phyloP scores from a whole-genome alignment of 306 rosid species.

The Pyrus communis region DNA sequence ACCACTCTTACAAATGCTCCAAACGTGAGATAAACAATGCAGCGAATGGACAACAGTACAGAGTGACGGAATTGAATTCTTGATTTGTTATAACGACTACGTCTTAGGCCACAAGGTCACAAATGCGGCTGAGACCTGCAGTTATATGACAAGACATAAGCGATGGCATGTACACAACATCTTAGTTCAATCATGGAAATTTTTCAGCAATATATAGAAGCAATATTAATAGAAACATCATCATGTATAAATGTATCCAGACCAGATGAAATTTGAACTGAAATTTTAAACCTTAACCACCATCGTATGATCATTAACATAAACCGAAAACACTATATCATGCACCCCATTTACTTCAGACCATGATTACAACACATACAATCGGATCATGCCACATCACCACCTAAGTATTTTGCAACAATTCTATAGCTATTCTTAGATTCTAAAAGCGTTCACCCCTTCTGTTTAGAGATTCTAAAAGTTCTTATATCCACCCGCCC shows the following conservation, averaged over 20 bases:
- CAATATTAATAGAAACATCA: neutral
- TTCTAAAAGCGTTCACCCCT: neutral
- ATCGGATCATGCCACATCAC: neutral
- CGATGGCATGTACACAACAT: neutral
- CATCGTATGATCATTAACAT: neutral
- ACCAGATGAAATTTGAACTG: neutral
- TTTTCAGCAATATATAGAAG: neutral
- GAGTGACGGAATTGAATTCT: slow-evolving; percentile 21
- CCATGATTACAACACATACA: neutral
- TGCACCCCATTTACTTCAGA: neutral
- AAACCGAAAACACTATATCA: neutral
- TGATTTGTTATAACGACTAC: slow-evolving; percentile 36
- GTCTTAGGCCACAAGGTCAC: slow-evolving; percentile 36
- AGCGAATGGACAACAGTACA: slow-evolving; percentile 25
- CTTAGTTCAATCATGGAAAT: neutral
- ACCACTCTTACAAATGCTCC: slow-evolving; percentile 57
- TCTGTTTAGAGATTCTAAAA: neutral
- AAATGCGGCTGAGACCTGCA: slow-evolving; percentile 60
- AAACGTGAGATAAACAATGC: slow-evolving; percentile 27
- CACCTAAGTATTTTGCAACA: neutral
- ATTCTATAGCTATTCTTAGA: neutral
- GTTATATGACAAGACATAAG: slow-evolving; percentile 28
- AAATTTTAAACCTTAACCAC: neutral
- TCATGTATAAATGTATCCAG: neutral
- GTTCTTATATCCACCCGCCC: neutral